Evolutionary conservation across 257 asterid species (phyloP).

Genomic region (Nicotiana noctiflora): DNA sequence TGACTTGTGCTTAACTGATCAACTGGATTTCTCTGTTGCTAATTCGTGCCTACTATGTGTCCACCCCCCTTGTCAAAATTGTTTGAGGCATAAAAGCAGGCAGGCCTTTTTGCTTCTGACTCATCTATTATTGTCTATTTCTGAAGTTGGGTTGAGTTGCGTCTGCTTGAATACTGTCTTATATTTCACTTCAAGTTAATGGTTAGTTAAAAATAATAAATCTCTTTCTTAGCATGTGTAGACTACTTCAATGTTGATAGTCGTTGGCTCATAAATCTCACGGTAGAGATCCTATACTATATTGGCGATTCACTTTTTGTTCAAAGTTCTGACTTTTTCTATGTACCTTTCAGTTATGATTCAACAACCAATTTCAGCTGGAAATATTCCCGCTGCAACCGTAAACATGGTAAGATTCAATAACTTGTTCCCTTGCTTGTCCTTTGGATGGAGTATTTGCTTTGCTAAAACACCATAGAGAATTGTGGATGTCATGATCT

Average conservation of each 20-base stretch:
- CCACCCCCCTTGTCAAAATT: not conserved
- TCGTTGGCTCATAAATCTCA: not conserved
- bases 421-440: conserved; percentile 7
- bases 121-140: not conserved
- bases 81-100: not conserved
- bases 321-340: conserved; percentile 16
- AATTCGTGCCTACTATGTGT: not conserved
- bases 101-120: not conserved
- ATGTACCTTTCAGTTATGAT: conserved; percentile 32
- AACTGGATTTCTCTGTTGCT: not conserved
- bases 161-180: not conserved
- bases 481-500: conserved; percentile 4
- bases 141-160: conserved; percentile 6
- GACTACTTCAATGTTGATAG: not conserved
- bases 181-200: not conserved
- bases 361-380: conserved; percentile 56
- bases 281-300: not conserved
- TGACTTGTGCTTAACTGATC: not conserved
- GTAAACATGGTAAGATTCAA: conserved; percentile 65
- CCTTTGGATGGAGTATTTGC: conserved; percentile 9
- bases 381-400: conserved; percentile 54
- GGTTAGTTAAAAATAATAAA: not conserved
- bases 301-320: not conserved
- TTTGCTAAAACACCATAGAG: not conserved
- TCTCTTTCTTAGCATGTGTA: not conserved